Evolutionary conservation across 1,139 yeast genomes (phyloP), one percentile per base, ranked within the genome.

Genomic region (Yamadazyma oceani): DNA sequence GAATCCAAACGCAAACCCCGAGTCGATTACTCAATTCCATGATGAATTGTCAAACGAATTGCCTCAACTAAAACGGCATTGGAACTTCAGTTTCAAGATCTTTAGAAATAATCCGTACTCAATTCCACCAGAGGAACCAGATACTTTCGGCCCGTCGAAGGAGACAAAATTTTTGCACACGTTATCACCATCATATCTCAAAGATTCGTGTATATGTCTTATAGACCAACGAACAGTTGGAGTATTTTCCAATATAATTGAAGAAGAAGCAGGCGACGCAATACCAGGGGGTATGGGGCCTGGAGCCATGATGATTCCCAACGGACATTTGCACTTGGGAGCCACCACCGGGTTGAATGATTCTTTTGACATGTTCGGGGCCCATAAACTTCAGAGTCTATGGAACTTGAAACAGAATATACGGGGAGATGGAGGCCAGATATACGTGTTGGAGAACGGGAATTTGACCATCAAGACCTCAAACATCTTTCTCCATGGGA

Each of bases 361-460:
- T 44, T 63, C 69, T 14, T 74, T 76, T 48, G 82, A 78, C 44
- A 48, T 55, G 49, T 49, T 82, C 38, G 56, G 77, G 0, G 65
- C 68, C 17, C 73, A 75, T 26, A 83, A 84, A 52, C 59, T 86
- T 38, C 86, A 81, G 53, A 78, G 88, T 47, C 58, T 83, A 38
- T 87, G 95, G 95, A 64, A 71, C 1, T 71, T 78, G 38, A 67
- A 86, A 42, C 95, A 86, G 57, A 68, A 78, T n/a, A 73, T 85
- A 32, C 75, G 78, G 46, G 95, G 94, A 2, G 92, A 85, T 44
- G 92, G 92, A 4, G 87, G 87, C 0, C 75, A 75, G 38, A 75
- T 78, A 2, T 85, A 82, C 51, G 68, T 71, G 43, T 50, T 78
- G 13, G 77, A 71, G 40, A 73, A 73, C 44, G 73, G 74, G 3